Evolutionary conservation across 2,329 filamentous ascomycete genomes (phyloP), one percentile per base, ranked within the genome.

Genomic region (Elsinoe fawcettii): DNA sequence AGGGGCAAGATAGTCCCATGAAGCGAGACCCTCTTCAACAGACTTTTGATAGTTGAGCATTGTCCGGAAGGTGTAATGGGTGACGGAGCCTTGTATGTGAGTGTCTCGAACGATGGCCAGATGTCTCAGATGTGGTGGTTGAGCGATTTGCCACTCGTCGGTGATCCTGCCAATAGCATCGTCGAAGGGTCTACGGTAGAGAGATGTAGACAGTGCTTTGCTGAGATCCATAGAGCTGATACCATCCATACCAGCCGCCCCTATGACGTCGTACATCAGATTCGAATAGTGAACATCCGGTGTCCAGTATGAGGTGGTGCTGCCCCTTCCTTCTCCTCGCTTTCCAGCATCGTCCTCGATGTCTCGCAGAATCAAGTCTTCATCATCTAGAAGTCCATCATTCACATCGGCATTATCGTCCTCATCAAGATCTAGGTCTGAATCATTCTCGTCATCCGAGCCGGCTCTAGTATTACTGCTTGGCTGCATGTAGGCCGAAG

Each of bases 121-220:
- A 63, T 83, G 80, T 16, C 78, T 75, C 20, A 84, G 70, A 65
- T 82, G 76, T 2, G 71, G 67, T 22, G 82, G 81, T 62, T 85
- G 82, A n/a, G 78, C 79, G 14, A 77, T 63, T 56, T 81, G 75
- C 77, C 81, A 83, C 56, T 75, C 71, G 57, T 82, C 76, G 1
- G 78, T 78, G 36, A 85, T 62, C 23, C 80, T 76, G 51, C 68
- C 68, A 20, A 84, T 64, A 18, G 75, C 69, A 27, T 75, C 73
- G 63, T 85, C 82, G 27, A 82, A 64, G 0, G 80, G 78, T 51
- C 80, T 72, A 55, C 74, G 75, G 68, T 77, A 83, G 62, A 80
- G 77, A 8, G 69, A 67, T 8, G 82, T 81, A 51, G 79, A 72
- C 6, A 63, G 51, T 5, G 51, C 58, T 18, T 62, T 54, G 18